Evolutionary conservation across 805 yeast genomes (phyloP), one percentile per base, ranked within the genome.

Genomic region (Candida insectalens): DNA sequence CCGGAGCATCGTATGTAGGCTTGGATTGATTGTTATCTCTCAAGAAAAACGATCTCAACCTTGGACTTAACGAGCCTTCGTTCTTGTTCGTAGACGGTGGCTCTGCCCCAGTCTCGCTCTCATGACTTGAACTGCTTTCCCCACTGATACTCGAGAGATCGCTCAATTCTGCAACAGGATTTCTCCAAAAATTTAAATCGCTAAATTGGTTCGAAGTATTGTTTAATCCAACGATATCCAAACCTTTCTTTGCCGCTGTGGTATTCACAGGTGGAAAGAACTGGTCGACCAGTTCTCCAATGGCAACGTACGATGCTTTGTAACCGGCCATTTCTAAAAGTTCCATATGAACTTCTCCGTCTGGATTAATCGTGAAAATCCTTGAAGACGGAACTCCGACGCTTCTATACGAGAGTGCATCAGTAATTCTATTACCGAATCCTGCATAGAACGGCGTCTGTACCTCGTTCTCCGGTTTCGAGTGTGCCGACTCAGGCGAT

Each of bases 291-390:
- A 92, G 66, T 54, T 92, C 97, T 29, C 92, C 83, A 49, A 92
- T 89, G 42, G 77, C 78, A 33, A 92, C 74, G 53, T 92, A 92
- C 0, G 94, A 77, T 34, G 92, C 78, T 50, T 73, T 82, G 55
- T 83, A 84, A 3, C 98, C 98, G 0, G 96, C 94, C 49, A 92
- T 65, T 53, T 92, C 97, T 35, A 92, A 64, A 42, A 92, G 67
- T 57, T 92, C 98, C 95, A 92, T 82, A 62, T 85, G 95, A 27
- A 92, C 98, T 44, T 92, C 97, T 3, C 96, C 96, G 41, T 83
- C 85, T 2, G 97, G 88, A 49, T 92, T 89, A 47, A 92, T 92
- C 6, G 98, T 92, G 53, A 92, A 92, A 27, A 92, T 88, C 41
- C 95, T 67, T 26, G 96, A 89, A 14, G 94, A 77, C 2, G 98